phyloP scores from a whole-genome alignment of 2,329 filamentous ascomycete genomes.

The Xylaria sp. region DNA sequence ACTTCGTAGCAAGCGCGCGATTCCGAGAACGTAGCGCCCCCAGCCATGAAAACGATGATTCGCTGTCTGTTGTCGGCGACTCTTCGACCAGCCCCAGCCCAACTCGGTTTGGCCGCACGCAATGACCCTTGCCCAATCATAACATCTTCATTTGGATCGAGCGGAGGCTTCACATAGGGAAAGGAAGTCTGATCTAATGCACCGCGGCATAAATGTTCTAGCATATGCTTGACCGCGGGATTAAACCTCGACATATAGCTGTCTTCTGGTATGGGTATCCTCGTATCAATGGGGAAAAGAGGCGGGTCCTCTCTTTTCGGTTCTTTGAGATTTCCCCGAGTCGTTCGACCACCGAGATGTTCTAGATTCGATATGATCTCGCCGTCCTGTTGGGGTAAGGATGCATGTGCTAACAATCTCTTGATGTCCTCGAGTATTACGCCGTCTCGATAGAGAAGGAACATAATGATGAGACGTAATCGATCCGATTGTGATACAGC shows the following conservation, averaged over 20 bases:
- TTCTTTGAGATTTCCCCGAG: slow-evolving; percentile 77
- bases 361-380: slow-evolving; percentile 81
- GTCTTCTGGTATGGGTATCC: slow-evolving; percentile 71
- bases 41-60: slow-evolving; percentile 93
- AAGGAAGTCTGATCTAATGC: slow-evolving; percentile 73
- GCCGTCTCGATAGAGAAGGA: slow-evolving; percentile 86
- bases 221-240: slow-evolving; percentile 80
- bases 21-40: slow-evolving; percentile 94
- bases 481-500: slow-evolving; percentile 77
- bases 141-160: slow-evolving; percentile 69
- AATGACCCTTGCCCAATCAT: slow-evolving; percentile 76
- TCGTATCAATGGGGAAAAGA: slow-evolving; percentile 76
- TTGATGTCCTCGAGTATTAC: slow-evolving; percentile 84
- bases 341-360: slow-evolving; percentile 79
- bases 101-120: slow-evolving; percentile 91
- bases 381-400: slow-evolving; percentile 77
- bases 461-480: slow-evolving; percentile 85
- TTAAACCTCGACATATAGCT: slow-evolving; percentile 89
- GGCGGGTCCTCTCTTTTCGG: slow-evolving; percentile 70
- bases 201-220: slow-evolving; percentile 77
- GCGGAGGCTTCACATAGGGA: slow-evolving; percentile 77
- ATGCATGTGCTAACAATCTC: slow-evolving; percentile 84
- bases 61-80: slow-evolving; percentile 86
- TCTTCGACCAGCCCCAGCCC: slow-evolving; percentile 83
- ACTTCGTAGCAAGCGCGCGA: slow-evolving; percentile 89